Conservation (phyloP, 2,329 filamentous ascomycete genomes). For the Raffaelea deltoideospora region DNA sequence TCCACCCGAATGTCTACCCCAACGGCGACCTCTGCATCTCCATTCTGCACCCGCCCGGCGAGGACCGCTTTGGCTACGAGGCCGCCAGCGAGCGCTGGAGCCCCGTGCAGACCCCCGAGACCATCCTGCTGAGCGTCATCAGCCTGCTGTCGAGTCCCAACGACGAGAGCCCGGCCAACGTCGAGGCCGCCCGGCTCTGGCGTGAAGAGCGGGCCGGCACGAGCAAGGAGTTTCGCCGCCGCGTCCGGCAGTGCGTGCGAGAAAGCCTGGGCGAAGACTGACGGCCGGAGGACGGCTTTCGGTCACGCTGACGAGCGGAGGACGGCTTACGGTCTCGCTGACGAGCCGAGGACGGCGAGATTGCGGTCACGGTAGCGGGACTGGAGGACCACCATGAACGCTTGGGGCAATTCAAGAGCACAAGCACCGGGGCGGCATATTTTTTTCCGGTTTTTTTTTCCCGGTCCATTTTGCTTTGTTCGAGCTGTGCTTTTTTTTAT, state of each 20-base stretch:
- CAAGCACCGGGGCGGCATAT: too few relatives aligned
- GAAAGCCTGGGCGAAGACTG: constrained; percentile 65
- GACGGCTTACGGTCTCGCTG: too few relatives aligned
- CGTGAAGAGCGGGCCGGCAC: constrained; percentile 55
- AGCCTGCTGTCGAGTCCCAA: constrained; percentile 87
- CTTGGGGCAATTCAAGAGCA: too few relatives aligned
- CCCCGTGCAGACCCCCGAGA: constrained; percentile 89
- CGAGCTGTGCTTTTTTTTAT: too few relatives aligned
- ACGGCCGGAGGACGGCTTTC: too few relatives aligned
- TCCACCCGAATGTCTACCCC: constrained; percentile 89
- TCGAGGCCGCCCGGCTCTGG: constrained; percentile 82
- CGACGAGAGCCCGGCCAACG: constrained; percentile 87
- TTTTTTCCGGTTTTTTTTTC: neutral
- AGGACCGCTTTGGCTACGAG: constrained; percentile 92
- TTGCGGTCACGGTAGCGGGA: too few relatives aligned
- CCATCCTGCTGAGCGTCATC: constrained; percentile 82
- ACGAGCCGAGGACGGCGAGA: too few relatives aligned
- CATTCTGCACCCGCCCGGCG: constrained; percentile 87
- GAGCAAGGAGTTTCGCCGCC: constrained; percentile 59
- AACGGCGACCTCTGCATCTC: constrained; percentile 88
- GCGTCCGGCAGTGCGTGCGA: constrained; percentile 63
- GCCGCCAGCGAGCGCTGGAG: constrained; percentile 80
- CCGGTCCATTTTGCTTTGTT: too few relatives aligned
- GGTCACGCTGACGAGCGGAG: too few relatives aligned
- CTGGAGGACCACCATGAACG: too few relatives aligned